phyloP scores from a whole-genome alignment of 495 filamentous ascomycete genomes.

The Hyaloscypha variabilis region DNA sequence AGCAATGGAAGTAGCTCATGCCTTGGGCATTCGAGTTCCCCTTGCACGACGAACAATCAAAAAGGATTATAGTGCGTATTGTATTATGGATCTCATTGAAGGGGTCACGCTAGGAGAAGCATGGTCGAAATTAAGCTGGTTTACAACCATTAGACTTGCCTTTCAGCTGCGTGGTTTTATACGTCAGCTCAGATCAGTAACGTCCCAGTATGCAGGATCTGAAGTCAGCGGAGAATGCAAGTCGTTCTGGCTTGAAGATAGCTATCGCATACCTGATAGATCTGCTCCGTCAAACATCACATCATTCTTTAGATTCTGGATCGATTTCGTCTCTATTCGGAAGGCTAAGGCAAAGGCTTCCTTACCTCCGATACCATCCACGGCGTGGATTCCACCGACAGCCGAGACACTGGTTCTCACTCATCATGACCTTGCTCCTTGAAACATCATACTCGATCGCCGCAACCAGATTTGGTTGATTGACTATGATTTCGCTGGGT shows the following conservation, averaged over 20 bases:
- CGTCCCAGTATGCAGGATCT: neutral
- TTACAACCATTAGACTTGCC: neutral
- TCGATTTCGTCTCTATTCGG: conserved; percentile 8
- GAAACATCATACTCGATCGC: conserved; percentile 23
- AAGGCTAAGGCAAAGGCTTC: conserved; percentile 5
- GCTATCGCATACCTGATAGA: neutral
- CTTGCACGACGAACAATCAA: neutral
- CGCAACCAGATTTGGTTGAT: conserved; percentile 13
- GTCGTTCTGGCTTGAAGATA: conserved; percentile 4
- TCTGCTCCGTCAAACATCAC: conserved; percentile 5
- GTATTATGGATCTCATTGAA: conserved; percentile 3
- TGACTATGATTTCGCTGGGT: conserved; percentile 26
- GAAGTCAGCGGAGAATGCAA: neutral
- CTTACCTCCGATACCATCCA: conserved; percentile 2
- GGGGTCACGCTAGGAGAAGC: neutral
- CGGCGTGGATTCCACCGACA: conserved; percentile 1
- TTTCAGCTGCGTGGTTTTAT: neutral
- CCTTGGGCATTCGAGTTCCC: conserved; percentile 1
- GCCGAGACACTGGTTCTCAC: conserved; percentile 22
- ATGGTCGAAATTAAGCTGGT: neutral
- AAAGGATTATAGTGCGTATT: neutral
- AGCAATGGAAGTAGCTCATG: conserved; percentile 1
- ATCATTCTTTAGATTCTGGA: conserved; percentile 7
- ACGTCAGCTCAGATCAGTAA: neutral
- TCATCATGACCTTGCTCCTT: conserved; percentile 29